Percentiles rank a stretch among this genome's conserved stretches.
phyloP scores from a whole-genome alignment of 108 stramenopile genomes.

The Cyclotella atomus region DNA sequence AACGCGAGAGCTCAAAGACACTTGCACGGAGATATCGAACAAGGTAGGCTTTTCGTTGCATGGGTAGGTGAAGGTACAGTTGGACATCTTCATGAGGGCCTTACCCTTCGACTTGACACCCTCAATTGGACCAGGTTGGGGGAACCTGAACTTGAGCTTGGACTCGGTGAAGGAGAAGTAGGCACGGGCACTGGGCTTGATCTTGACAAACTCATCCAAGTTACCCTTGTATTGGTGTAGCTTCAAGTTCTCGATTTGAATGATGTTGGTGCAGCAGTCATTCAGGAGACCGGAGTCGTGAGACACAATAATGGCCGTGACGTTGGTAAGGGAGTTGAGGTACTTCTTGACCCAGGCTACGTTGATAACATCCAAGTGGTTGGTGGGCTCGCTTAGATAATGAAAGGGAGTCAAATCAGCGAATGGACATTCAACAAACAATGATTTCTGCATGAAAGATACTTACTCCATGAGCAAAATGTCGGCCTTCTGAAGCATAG shows the following conservation, averaged over 20 bases:
- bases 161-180: constrained; percentile 95
- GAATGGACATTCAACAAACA: too few species aligned
- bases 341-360: constrained; percentile 99
- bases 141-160: constrained; percentile 98
- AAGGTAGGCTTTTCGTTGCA: constrained; percentile 92
- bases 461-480: constrained; percentile 98
- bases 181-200: constrained; percentile 93
- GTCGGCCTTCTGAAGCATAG: constrained; percentile 99
- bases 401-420: too few species aligned
- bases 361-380: constrained; percentile 99
- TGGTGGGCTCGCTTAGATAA: constrained; percentile 99
- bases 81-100: constrained; percentile 98
- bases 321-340: constrained; percentile 94
- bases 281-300: constrained; percentile 99
- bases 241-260: constrained; percentile 98
- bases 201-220: constrained; percentile 97
- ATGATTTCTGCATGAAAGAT: too few species aligned
- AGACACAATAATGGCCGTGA: constrained; percentile 98
- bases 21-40: constrained; percentile 96
- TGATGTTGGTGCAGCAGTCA: constrained; percentile 98
- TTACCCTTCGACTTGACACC: constrained; percentile 99
- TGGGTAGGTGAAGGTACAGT: constrained; percentile 99
- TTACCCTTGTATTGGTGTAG: constrained; percentile 97
- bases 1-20: constrained; percentile 97
- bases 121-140: constrained; percentile 95